phyloP scores from a whole-genome alignment of 1,284 basidiomycete genomes.

The Tetrapyrgos nigripes region DNA sequence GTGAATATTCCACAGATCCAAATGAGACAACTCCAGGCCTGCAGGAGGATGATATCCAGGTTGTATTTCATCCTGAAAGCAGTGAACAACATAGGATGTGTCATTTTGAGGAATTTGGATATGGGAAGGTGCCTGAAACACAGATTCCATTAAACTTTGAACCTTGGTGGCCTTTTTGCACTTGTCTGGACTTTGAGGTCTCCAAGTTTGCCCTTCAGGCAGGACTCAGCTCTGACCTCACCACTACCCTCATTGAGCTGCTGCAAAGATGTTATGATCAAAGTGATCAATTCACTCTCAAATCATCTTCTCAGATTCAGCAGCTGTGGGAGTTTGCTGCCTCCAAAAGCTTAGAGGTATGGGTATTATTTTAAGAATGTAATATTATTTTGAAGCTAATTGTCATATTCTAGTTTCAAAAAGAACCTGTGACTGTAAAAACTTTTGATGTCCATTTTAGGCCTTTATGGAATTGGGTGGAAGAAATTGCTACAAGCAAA shows the following conservation, averaged over 20 bases:
- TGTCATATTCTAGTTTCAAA: not conserved
- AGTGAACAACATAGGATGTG: not conserved
- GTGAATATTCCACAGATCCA: too few species aligned
- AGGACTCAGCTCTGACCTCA: conserved; percentile 9
- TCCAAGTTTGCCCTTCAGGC: conserved; percentile 21
- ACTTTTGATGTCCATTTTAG: conserved; percentile 1
- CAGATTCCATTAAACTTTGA: not conserved
- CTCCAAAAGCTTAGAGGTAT: not conserved
- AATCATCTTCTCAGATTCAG: not conserved
- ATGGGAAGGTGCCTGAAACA: not conserved
- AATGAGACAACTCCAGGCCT: too few species aligned
- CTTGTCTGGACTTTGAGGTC: conserved; percentile 31
- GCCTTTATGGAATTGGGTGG: conserved; percentile 5
- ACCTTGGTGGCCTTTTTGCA: conserved; percentile 23
- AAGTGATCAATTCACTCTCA: not conserved
- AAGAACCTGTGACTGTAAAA: not conserved
- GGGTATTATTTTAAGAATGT: not conserved
- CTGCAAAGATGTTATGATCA: conserved; percentile 9
- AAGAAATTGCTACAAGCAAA: not conserved
- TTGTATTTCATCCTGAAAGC: conserved; percentile 2
- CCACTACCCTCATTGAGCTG: conserved; percentile 25
- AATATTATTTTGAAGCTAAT: too few species aligned
- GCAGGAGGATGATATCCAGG: too few species aligned
- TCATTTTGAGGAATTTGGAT: not conserved
- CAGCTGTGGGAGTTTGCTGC: conserved; percentile 2